Percentiles rank a stretch among this genome's conserved stretches.
phyloP scores from a whole-genome alignment of 768 basidiomycete species.

The Dacryopinax primogenitus region DNA sequence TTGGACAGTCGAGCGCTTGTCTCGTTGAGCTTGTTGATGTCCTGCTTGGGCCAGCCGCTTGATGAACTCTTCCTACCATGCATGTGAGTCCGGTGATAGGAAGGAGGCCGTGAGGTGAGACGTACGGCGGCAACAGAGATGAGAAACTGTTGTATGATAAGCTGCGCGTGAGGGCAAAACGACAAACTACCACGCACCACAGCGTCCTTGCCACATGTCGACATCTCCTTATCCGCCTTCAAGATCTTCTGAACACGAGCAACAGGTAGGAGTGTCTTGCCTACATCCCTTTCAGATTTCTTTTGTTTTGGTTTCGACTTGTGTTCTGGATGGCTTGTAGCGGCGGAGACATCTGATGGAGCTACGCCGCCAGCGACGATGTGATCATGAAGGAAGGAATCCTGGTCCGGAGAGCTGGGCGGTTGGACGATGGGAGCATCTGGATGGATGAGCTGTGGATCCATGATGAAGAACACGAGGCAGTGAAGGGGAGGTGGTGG shows the following conservation, averaged over 20 bases:
- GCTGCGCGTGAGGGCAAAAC: conserved; percentile 42
- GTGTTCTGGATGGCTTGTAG: neutral
- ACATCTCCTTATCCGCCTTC: conserved; percentile 63
- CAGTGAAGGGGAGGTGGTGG: neutral
- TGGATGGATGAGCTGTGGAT: neutral
- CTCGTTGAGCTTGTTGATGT: conserved; percentile 54
- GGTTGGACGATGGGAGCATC: neutral
- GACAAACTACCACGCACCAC: conserved; percentile 1
- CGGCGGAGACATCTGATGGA: neutral
- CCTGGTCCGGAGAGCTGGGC: neutral
- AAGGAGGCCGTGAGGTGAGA: neutral
- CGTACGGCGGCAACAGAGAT: conserved; percentile 68
- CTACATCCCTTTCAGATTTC: conserved; percentile 38
- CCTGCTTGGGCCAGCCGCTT: conserved; percentile 57
- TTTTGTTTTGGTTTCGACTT: neutral
- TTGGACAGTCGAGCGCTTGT: conserved; percentile 63
- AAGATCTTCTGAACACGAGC: conserved; percentile 71
- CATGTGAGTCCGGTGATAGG: conserved; percentile 8
- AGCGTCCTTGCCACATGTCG: conserved; percentile 21
- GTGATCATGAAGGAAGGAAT: neutral
- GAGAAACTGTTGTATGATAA: conserved; percentile 44
- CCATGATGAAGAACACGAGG: neutral
- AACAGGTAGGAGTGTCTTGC: conserved; percentile 64
- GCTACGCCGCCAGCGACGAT: neutral
- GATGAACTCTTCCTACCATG: conserved; percentile 65